Conservation (phyloP, 805 yeast genomes). For the Zygosaccharomyces rouxii region DNA sequence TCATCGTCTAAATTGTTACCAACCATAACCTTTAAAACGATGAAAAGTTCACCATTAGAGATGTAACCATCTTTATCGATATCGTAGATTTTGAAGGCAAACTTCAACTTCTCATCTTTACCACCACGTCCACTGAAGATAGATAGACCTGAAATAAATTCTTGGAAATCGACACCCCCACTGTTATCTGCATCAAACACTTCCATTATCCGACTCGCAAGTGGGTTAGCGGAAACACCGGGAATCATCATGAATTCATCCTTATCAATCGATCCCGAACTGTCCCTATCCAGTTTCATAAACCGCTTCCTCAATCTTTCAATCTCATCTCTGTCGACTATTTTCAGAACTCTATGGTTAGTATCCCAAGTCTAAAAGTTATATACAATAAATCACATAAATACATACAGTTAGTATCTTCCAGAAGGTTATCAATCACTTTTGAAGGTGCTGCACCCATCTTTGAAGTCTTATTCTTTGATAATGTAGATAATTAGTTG, state of each 20-base stretch:
- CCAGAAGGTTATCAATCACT: conserved; percentile 63
- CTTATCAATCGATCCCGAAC: conserved; percentile 86
- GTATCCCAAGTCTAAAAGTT: not conserved
- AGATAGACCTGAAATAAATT: conserved; percentile 80
- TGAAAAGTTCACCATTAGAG: conserved; percentile 89
- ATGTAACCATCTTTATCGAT: conserved; percentile 93
- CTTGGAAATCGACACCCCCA: conserved; percentile 93
- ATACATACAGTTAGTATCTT: conserved; percentile 70
- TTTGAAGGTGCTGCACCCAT: conserved; percentile 65
- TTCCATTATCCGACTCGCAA: conserved; percentile 85
- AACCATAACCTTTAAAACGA: conserved; percentile 95
- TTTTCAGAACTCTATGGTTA: conserved; percentile 7
- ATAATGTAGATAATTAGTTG: not conserved
- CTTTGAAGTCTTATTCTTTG: not conserved
- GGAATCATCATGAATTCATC: conserved; percentile 90
- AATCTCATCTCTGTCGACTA: conserved; percentile 83
- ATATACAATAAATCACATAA: not conserved
- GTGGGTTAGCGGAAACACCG: conserved; percentile 84
- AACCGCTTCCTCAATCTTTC: conserved; percentile 87
- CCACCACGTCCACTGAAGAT: conserved; percentile 83
- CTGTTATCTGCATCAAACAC: conserved; percentile 90
- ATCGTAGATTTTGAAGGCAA: conserved; percentile 92
- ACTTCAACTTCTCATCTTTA: conserved; percentile 73
- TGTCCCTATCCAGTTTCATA: conserved; percentile 91
- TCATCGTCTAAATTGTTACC: conserved; percentile 82